Evolutionary conservation across 768 basidiomycete genomes (phyloP).

Genomic region (Fomitopsis pulvina): DNA sequence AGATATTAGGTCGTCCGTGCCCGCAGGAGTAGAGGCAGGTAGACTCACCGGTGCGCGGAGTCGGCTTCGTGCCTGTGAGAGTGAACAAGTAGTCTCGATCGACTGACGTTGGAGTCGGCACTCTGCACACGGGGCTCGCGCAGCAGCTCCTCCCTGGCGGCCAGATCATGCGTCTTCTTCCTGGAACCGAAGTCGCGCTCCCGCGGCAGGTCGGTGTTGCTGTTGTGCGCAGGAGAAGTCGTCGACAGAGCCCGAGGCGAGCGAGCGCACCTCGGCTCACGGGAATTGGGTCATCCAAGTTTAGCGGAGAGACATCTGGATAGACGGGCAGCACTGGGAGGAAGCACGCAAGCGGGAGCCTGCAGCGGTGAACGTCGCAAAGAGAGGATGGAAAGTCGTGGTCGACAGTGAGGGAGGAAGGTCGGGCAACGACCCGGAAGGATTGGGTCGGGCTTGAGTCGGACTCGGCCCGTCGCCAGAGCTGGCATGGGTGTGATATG

Average conservation of each 20-base stretch:
- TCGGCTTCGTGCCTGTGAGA: constrained; percentile 9
- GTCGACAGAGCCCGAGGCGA: too few species aligned
- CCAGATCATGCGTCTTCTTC: constrained; percentile 54
- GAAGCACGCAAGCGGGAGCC: neutral
- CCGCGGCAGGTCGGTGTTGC: too few species aligned
- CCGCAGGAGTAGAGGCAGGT: too few species aligned
- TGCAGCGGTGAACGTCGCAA: neutral
- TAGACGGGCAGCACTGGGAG: neutral
- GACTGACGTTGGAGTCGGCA: too few species aligned
- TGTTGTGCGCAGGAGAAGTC: too few species aligned
- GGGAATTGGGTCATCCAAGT: neutral
- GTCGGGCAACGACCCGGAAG: too few species aligned
- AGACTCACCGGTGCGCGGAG: constrained; percentile 12
- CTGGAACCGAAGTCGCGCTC: constrained; percentile 19
- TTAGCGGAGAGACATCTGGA: neutral
- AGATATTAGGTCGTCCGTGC: too few species aligned
- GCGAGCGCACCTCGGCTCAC: neutral
- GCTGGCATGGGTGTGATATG: too few species aligned
- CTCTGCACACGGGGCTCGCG: constrained; percentile 48
- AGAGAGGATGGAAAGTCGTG: neutral
- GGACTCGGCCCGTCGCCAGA: too few species aligned
- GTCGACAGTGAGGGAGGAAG: too few species aligned
- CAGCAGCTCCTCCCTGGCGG: constrained; percentile 49
- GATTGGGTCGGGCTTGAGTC: too few species aligned
- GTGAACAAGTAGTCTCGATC: neutral